Percentiles rank a stretch among this genome's conserved stretches.
These are phyloP conservation scores for Fibroporia radiculosa DNA, from an alignment of 768 basidiomycete genomes.

Conservation along the genomic window DNA sequence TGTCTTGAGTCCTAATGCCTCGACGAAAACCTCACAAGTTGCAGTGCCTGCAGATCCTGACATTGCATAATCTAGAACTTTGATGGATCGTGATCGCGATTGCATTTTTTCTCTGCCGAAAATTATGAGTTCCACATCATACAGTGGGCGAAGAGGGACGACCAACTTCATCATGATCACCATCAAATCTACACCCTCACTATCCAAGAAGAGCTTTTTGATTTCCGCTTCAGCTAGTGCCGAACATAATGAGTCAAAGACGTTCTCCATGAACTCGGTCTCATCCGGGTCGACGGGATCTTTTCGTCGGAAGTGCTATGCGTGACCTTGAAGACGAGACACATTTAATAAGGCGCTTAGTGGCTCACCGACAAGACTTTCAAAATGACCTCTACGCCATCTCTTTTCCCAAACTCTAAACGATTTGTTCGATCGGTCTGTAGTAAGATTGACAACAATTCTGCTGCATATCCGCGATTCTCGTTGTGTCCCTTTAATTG, in stretches of 20 bases:
- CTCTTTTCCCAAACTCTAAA: constrained; percentile 55
- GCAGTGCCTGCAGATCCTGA: constrained; percentile 63
- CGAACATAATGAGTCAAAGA: constrained; percentile 88
- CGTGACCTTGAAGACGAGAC: constrained; percentile 1
- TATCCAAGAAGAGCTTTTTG: constrained; percentile 77
- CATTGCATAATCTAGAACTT: constrained; percentile 86
- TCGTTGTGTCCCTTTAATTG: constrained; percentile 72
- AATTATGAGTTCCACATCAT: not conserved
- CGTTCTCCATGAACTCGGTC: constrained; percentile 95
- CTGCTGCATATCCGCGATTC: constrained; percentile 89
- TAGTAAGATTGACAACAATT: constrained; percentile 85
- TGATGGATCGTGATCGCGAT: constrained; percentile 78
- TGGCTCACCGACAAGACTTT: constrained; percentile 72
- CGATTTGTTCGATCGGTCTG: constrained; percentile 69
- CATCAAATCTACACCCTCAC: constrained; percentile 96
- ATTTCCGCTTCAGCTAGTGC: constrained; percentile 69
- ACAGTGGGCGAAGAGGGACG: not conserved
- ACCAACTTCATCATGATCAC: constrained; percentile 94
- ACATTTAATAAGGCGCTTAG: not conserved
- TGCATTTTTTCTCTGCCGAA: constrained; percentile 67
- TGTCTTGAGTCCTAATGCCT: constrained; percentile 80
- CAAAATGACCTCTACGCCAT: constrained; percentile 73
- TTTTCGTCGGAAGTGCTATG: constrained; percentile 77
- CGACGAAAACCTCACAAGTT: constrained; percentile 80
- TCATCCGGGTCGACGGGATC: constrained; percentile 88